Conservation (phyloP, 2,329 filamentous ascomycete species). For the Penicillium janthinellum region DNA sequence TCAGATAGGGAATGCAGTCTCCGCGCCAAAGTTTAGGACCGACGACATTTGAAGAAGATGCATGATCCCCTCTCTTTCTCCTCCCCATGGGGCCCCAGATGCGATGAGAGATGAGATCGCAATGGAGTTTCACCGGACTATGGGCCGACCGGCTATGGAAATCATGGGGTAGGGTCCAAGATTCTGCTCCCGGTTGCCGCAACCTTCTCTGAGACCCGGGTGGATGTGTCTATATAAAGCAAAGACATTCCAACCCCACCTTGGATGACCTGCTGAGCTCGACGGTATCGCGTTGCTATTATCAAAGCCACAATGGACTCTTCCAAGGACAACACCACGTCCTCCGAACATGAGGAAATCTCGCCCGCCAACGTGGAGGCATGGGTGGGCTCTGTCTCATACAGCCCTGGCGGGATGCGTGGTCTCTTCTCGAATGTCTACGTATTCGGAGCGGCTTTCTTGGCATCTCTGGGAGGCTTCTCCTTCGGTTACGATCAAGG, state of each 20-base stretch:
- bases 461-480: slow-evolving; percentile 47
- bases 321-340: not conserved
- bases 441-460: slow-evolving; percentile 47
- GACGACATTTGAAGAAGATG: not conserved
- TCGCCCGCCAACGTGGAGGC: not conserved
- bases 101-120: not conserved
- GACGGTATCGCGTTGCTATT: not conserved
- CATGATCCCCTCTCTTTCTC: not conserved
- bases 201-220: not conserved
- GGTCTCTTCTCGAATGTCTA: slow-evolving; percentile 23
- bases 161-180: not conserved
- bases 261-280: not conserved
- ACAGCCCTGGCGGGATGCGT: not conserved
- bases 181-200: not conserved
- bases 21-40: not conserved
- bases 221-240: not conserved
- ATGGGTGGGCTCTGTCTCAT: not conserved
- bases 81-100: not conserved
- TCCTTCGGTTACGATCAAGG: slow-evolving; percentile 46
- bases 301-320: not conserved
- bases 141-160: not conserved
- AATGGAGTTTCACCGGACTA: not conserved
- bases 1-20: not conserved
- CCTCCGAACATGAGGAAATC: not conserved
- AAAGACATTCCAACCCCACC: not conserved